phyloP scores from a whole-genome alignment of 2,329 filamentous ascomycete species.

The Epichloe gansuensis region DNA sequence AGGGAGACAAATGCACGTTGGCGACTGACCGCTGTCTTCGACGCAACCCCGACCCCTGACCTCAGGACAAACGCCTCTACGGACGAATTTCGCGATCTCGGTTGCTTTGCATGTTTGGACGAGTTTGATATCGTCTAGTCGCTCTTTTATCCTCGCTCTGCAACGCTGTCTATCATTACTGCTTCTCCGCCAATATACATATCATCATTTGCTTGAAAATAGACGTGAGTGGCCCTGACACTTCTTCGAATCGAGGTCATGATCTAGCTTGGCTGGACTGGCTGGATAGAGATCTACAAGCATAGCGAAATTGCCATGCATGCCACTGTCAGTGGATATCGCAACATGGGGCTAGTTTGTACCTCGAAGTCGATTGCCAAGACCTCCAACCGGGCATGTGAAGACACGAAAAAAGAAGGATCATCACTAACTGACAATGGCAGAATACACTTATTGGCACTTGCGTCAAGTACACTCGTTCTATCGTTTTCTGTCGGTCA shows the following conservation, averaged over 20 bases:
- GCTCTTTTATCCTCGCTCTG: constrained; percentile 24
- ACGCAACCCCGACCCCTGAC: constrained; percentile 7
- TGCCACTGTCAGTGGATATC: not conserved
- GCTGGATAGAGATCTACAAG: not conserved
- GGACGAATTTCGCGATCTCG: constrained; percentile 16
- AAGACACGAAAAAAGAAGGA: not conserved
- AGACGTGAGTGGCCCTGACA: constrained; percentile 10
- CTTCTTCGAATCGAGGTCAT: not conserved
- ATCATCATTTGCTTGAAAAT: constrained; percentile 5
- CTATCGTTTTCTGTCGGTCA: constrained; percentile 33
- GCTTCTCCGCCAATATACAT: constrained; percentile 6
- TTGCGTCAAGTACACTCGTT: constrained; percentile 49
- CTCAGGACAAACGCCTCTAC: constrained; percentile 11
- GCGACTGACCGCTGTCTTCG: constrained; percentile 17
- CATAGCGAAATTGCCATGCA: not conserved
- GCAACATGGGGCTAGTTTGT: not conserved
- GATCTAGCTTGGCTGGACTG: not conserved
- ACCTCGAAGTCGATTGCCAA: not conserved
- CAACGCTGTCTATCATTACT: not conserved
- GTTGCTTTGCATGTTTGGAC: constrained; percentile 12
- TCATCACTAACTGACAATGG: constrained; percentile 6
- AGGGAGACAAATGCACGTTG: constrained; percentile 21
- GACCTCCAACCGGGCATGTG: not conserved
- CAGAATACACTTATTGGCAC: constrained; percentile 38
- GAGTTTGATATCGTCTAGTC: constrained; percentile 29